Percentiles rank a stretch among this genome's conserved stretches.
phyloP scores from a whole-genome alignment of 208 protist species.

The Leishmania martiniquensis region DNA sequence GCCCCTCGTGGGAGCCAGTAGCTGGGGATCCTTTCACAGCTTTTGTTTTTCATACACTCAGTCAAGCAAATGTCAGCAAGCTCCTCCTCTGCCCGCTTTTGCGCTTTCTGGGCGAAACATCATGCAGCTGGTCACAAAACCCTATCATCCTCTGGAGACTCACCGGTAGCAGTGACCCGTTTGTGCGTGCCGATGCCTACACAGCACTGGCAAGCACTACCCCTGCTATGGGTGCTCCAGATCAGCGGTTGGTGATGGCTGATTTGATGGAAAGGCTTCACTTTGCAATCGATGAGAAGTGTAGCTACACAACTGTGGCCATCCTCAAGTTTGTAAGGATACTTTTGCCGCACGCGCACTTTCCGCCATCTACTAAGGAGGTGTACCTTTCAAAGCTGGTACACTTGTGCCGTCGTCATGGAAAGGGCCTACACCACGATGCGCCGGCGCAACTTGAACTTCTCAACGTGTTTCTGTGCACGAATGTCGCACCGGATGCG shows the following conservation, averaged over 20 bases:
- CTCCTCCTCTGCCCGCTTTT: conserved; percentile 27
- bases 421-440: conserved; percentile 17
- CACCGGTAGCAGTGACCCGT: conserved; percentile 14
- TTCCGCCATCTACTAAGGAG: conserved; percentile 4
- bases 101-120: conserved; percentile 30
- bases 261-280: conserved; percentile 23
- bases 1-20: conserved; percentile 4
- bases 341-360: conserved; percentile 1
- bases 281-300: conserved; percentile 14
- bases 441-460: conserved; percentile 18
- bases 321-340: conserved; percentile 21
- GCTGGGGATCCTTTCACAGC: neutral
- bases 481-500: neutral
- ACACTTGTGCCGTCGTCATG: conserved; percentile 23
- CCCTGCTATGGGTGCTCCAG: conserved; percentile 1
- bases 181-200: conserved; percentile 34
- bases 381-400: conserved; percentile 16
- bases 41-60: neutral
- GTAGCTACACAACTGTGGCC: conserved; percentile 20
- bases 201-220: conserved; percentile 7
- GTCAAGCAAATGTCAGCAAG: conserved; percentile 9
- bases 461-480: conserved; percentile 8
- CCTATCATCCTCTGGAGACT: conserved; percentile 7
- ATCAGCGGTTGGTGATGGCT: conserved; percentile 6
- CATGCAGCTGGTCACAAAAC: neutral